phyloP scores from a whole-genome alignment of 495 filamentous ascomycete species.

The Hypoxylon fragiforme region DNA sequence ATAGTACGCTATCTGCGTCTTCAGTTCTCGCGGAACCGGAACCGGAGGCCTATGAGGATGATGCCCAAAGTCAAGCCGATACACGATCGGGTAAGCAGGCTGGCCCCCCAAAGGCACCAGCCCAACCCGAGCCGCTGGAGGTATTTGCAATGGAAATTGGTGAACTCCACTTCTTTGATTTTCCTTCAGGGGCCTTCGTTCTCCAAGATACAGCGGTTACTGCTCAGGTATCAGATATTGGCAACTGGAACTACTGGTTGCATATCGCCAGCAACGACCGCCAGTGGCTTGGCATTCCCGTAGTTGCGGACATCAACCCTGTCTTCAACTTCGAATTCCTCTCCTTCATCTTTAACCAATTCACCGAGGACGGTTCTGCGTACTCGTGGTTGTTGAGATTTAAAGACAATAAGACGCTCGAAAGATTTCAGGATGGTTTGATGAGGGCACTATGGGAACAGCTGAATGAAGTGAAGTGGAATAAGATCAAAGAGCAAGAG shows the following conservation, averaged over 20 bases:
- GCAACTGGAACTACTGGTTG: slow-evolving; percentile 94
- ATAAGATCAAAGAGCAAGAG: slow-evolving; percentile 86
- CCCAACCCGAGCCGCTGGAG: slow-evolving; percentile 69
- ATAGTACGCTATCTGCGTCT: slow-evolving; percentile 21
- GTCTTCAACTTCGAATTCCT: slow-evolving; percentile 99
- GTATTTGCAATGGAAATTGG: slow-evolving; percentile 74
- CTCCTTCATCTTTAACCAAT: slow-evolving; percentile 99
- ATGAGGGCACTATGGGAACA: slow-evolving; percentile 98
- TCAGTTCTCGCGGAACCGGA: slow-evolving; percentile 11
- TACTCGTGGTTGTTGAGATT: slow-evolving; percentile 97
- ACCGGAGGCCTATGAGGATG: slow-evolving; percentile 19
- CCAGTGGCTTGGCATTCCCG: slow-evolving; percentile 86
- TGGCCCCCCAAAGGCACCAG: slow-evolving; percentile 50
- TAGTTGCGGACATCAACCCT: slow-evolving; percentile 89
- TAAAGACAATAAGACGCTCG: slow-evolving; percentile 75
- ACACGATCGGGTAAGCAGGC: slow-evolving; percentile 41
- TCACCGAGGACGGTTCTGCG: slow-evolving; percentile 80
- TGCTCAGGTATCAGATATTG: slow-evolving; percentile 82
- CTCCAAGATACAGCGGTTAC: slow-evolving; percentile 73
- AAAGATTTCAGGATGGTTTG: slow-evolving; percentile 89
- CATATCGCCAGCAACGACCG: slow-evolving; percentile 77
- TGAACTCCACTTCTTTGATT: slow-evolving; percentile 93
- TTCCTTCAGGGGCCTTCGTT: slow-evolving; percentile 79
- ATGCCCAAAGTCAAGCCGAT: neutral
- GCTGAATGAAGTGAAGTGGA: slow-evolving; percentile 92